Base-by-base conservation (phyloP, 2,329 filamentous ascomycete genomes). In the Tolypocladium sp. region DNA sequence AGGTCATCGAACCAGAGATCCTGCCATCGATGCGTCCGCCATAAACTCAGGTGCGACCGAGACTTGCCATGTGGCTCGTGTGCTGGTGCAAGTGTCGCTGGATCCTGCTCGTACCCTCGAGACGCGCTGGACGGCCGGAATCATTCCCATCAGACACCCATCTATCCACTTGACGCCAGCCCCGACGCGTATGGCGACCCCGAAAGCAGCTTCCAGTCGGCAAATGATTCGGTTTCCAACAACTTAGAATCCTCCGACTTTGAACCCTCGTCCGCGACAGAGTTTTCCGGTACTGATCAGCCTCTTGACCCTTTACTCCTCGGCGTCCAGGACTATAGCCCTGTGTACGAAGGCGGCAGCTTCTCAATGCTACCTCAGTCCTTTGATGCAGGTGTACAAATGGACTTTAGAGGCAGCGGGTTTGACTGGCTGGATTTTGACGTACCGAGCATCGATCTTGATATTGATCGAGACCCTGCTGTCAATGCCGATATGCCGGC, bases 11-110 rank as follows among this genome's bases (percentile, higher is more conserved):
- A 62, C 25, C 67, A 69, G 56, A 63, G 61, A 33, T 71, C 68
- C 1, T 71, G 69, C 55, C 40, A 65, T 25, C 67, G 66, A 38
- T 71, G 69, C 40, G 65, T 70, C 1, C 63, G 63, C 10, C 62
- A 66, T 54, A 69, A 68, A 35, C 62, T 68, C 25, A 65, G 60
- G 17, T 71, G 69, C 56, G 64, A 68, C 53, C 63, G 68, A 22
- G 25, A 17, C 1, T 40, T 63, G 57, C 68, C 69, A 0, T 71
- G 68, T 33, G 53, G 58, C 7, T 60, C 63, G 4, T 70, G 69
- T 46, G 46, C 59, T 1, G 55, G 58, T 1, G 61, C 63, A 20
- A 58, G 54, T 13, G 25, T 49, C 9, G 20, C 58, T 27, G 57
- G 53, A 25, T 46, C 57, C 33, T 63, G 63, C n/a, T 53, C 56